A percentile compares a stretch with the other conserved stretches of the same genome.
Conservation (phyloP, 164 flowering plant genomes). For the Aristolochia contorta region DNA sequence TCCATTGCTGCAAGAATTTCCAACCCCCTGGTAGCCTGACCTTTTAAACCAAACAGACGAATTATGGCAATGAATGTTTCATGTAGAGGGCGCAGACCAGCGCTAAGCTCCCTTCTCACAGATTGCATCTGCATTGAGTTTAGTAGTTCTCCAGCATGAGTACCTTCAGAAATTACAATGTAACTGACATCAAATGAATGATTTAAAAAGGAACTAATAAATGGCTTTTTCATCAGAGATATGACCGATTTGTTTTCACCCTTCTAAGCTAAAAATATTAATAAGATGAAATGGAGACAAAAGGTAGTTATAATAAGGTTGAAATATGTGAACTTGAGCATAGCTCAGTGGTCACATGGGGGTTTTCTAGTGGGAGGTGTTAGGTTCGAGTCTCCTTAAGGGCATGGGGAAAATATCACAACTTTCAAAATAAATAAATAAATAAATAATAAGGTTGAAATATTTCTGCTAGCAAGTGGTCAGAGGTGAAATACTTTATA, state of each 20-base stretch:
- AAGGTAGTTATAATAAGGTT: too few species aligned
- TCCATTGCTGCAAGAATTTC: constrained; percentile 96
- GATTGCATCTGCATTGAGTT: constrained; percentile 67
- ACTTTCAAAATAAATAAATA: too few species aligned
- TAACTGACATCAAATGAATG: constrained; percentile 3
- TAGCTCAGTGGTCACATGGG: too few species aligned
- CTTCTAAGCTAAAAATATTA: background rate
- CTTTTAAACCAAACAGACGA: constrained; percentile 82
- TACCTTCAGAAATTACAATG: constrained; percentile 3
- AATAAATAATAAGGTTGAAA: too few species aligned
- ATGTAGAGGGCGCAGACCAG: constrained; percentile 77
- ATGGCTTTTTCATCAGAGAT: background rate
- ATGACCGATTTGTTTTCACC: background rate
- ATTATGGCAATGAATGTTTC: constrained; percentile 79
- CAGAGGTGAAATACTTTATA: background rate
- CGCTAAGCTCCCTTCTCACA: constrained; percentile 71
- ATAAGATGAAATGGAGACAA: background rate
- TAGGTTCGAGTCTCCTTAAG: too few species aligned
- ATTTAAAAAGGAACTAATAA: background rate
- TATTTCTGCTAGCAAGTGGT: too few species aligned
- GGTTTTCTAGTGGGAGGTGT: too few species aligned
- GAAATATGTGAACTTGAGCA: too few species aligned
- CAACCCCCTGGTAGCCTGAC: constrained; percentile 59
- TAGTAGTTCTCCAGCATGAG: constrained; percentile 11
- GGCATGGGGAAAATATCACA: too few species aligned